phyloP scores from a whole-genome alignment of 2,329 filamentous ascomycete species.

The Aspergillus awamori region DNA sequence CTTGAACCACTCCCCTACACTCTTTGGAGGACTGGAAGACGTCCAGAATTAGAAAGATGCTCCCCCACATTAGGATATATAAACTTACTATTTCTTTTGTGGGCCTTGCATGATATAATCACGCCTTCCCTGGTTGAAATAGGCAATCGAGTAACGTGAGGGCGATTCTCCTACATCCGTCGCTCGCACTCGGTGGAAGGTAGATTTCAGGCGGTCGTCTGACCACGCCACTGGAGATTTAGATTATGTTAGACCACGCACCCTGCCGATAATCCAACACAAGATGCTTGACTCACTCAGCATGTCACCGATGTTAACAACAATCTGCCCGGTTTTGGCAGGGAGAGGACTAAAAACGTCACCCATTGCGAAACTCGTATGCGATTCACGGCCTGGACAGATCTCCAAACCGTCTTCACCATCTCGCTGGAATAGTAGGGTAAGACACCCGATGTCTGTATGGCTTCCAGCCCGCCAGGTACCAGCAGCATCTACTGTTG shows the following conservation, averaged over 20 bases:
- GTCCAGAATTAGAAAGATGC: not conserved
- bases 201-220: conserved; percentile 12
- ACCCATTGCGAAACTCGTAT: conserved; percentile 9
- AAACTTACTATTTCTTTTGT: conserved; percentile 11
- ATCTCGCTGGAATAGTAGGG: conserved; percentile 13
- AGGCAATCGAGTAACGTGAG: conserved; percentile 10
- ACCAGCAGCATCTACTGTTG: conserved; percentile 5
- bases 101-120: conserved; percentile 11
- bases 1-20: conserved; percentile 3
- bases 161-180: conserved; percentile 8
- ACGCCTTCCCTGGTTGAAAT: conserved; percentile 5
- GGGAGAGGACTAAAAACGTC: conserved; percentile 19
- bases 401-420: conserved; percentile 14
- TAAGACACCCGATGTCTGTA: conserved; percentile 15
- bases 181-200: conserved; percentile 13
- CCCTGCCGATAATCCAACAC: no score
- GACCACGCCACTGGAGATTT: conserved; percentile 11
- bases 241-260: no score
- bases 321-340: conserved; percentile 19
- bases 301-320: conserved; percentile 24
- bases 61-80: not conserved
- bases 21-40: conserved; percentile 1
- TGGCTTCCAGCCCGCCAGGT: conserved; percentile 13
- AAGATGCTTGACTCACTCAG: conserved; percentile 11
- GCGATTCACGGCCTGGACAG: conserved; percentile 9